Evolutionary conservation across 148 eudicot genomes (phyloP).

Genomic region (Silene uniflora): DNA sequence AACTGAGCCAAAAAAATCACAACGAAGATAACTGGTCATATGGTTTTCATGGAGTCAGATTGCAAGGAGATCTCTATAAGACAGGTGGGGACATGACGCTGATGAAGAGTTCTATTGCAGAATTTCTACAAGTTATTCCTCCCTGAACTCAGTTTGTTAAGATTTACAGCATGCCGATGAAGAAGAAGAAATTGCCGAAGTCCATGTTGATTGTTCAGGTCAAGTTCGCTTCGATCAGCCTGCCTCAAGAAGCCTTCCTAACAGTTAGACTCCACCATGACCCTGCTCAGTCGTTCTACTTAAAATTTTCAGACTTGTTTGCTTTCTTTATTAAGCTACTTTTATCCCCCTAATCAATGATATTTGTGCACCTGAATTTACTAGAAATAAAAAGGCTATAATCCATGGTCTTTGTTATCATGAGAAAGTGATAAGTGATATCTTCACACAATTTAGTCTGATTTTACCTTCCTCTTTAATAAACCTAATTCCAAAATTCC

Average conservation of each 20-base stretch:
- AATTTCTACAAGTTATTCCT: no score
- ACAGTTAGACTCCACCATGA: neutral
- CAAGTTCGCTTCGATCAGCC: neutral
- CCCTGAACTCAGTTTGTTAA: no score
- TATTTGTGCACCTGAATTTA: neutral
- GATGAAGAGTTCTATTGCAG: neutral
- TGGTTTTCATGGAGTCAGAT: neutral
- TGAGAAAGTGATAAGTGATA: neutral
- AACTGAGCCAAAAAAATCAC: neutral
- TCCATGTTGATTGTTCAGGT: neutral
- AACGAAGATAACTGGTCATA: neutral
- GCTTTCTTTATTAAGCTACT: neutral
- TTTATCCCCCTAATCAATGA: neutral
- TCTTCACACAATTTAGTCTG: neutral
- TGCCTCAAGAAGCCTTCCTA: neutral
- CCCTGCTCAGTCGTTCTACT: neutral
- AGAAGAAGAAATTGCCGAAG: neutral
- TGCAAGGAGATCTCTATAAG: neutral
- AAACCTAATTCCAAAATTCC: slow-evolving; percentile 1
- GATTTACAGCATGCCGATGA: no score
- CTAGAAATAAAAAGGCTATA: neutral
- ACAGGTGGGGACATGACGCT: neutral
- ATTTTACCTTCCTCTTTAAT: neutral
- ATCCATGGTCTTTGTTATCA: neutral
- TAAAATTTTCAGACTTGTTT: no score